Conservation (phyloP, 2,329 filamentous ascomycete genomes). For the Trichoderma sp. region DNA sequence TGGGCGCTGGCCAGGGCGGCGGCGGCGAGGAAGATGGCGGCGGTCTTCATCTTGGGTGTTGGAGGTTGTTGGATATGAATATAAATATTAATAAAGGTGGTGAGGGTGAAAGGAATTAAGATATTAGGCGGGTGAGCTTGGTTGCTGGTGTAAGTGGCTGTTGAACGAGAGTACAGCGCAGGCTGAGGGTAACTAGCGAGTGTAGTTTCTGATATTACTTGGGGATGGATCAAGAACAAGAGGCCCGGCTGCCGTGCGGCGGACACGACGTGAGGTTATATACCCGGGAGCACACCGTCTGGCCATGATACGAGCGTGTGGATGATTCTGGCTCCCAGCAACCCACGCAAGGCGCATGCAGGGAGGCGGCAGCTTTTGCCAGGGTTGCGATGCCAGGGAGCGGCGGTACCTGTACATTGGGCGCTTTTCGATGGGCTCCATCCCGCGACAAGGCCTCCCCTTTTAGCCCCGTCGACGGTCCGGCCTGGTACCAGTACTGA, state of each 20-base stretch:
- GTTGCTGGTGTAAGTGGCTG: background rate
- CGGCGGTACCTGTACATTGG: background rate
- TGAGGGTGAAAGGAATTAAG: constrained; percentile 19
- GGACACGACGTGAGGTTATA: constrained; percentile 16
- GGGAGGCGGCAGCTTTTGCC: constrained; percentile 3
- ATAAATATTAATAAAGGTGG: background rate
- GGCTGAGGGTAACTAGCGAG: constrained; percentile 18
- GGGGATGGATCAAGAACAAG: background rate
- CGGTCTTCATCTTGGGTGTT: constrained; percentile 40
- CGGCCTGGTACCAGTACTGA: background rate
- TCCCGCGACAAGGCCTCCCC: background rate
- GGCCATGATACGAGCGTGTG: constrained; percentile 7
- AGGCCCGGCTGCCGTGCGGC: background rate
- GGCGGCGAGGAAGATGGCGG: constrained; percentile 38
- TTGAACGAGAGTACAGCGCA: constrained; percentile 21
- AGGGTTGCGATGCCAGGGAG: constrained; percentile 11
- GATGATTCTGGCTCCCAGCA: background rate
- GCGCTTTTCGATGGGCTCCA: background rate
- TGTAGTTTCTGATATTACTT: constrained; percentile 12
- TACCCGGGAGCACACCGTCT: background rate
- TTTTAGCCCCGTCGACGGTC: background rate
- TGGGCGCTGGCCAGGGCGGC: constrained; percentile 46
- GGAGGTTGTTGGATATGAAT: constrained; percentile 4
- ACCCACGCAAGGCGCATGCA: constrained; percentile 21
- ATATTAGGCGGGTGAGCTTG: constrained; percentile 18